Conservation (phyloP, 2,329 filamentous ascomycete genomes). For the Verticillium zaregamsianum region DNA sequence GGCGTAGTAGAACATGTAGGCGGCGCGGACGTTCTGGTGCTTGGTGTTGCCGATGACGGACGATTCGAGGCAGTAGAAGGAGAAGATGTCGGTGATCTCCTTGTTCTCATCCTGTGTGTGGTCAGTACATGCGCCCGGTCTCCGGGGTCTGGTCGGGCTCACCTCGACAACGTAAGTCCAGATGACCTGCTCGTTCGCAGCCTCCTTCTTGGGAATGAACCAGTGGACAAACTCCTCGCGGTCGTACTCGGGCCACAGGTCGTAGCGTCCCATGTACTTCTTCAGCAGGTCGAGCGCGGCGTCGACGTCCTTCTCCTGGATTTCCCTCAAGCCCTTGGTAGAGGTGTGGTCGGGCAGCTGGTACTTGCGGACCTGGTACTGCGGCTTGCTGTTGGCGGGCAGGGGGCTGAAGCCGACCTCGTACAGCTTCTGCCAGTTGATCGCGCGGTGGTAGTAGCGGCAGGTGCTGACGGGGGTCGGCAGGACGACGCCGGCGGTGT, state of each 20-base stretch:
- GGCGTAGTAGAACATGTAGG: slow-evolving; percentile 97
- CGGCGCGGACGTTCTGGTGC: slow-evolving; percentile 77
- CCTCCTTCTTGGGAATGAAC: slow-evolving; percentile 68
- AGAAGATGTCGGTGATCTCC: slow-evolving; percentile 94
- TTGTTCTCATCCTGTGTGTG: slow-evolving; percentile 46
- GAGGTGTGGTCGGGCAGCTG: slow-evolving; percentile 70
- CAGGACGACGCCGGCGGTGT: slow-evolving; percentile 87
- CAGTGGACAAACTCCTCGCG: slow-evolving; percentile 83
- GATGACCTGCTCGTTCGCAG: slow-evolving; percentile 71
- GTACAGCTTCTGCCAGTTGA: slow-evolving; percentile 95
- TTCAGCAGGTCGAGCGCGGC: slow-evolving; percentile 70
- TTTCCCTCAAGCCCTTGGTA: slow-evolving; percentile 71
- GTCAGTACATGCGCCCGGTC: background rate
- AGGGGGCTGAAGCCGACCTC: slow-evolving; percentile 92
- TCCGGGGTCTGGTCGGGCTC: slow-evolving; percentile 14
- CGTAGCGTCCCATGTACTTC: slow-evolving; percentile 74
- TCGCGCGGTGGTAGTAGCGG: slow-evolving; percentile 88
- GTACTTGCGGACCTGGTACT: slow-evolving; percentile 82
- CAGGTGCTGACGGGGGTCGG: slow-evolving; percentile 91
- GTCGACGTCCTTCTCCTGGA: slow-evolving; percentile 75
- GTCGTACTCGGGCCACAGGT: slow-evolving; percentile 78
- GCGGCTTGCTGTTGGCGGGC: slow-evolving; percentile 76
- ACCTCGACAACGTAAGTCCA: slow-evolving; percentile 92
- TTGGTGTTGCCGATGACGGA: slow-evolving; percentile 81
- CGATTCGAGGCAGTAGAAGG: slow-evolving; percentile 92